A percentile compares a stretch with the other conserved stretches of the same genome.
phyloP scores from a whole-genome alignment of 2,329 filamentous ascomycete species.

The Nothomitra cinnamomea region DNA sequence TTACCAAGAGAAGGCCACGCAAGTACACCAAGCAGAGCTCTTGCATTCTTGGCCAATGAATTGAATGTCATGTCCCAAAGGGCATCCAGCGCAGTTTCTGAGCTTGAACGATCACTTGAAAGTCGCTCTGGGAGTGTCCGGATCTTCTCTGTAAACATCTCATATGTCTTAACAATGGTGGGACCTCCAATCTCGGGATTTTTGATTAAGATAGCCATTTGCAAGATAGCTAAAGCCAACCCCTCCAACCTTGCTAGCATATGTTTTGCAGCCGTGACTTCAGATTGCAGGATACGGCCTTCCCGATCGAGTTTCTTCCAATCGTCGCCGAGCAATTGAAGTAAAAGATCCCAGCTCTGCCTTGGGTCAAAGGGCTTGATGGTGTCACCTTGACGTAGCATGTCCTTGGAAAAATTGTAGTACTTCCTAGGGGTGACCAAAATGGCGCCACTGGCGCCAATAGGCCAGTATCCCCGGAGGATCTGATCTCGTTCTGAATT shows the following conservation, averaged over 20 bases:
- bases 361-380: slow-evolving; percentile 11
- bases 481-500: slow-evolving; percentile 10
- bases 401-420: slow-evolving; percentile 15
- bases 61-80: background rate
- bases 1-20: background rate
- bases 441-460: slow-evolving; percentile 12
- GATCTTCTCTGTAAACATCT: background rate
- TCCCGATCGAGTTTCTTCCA: background rate
- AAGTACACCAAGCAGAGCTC: background rate
- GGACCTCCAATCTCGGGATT: slow-evolving; percentile 10
- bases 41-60: background rate
- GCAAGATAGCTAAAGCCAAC: background rate
- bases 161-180: slow-evolving; percentile 1
- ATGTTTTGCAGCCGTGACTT: background rate
- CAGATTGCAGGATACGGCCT: background rate
- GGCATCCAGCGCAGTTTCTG: background rate
- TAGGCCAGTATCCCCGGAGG: slow-evolving; percentile 14
- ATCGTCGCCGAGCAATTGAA: slow-evolving; percentile 7
- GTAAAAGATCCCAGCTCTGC: slow-evolving; percentile 11
- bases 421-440: slow-evolving; percentile 15
- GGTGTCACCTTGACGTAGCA: slow-evolving; percentile 10
- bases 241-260: background rate
- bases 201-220: slow-evolving; percentile 7
- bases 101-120: background rate
- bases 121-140: background rate